Percentiles rank a stretch among this genome's conserved stretches.
phyloP scores from a whole-genome alignment of 2,329 filamentous ascomycete species.

The Aspergillus sp. region DNA sequence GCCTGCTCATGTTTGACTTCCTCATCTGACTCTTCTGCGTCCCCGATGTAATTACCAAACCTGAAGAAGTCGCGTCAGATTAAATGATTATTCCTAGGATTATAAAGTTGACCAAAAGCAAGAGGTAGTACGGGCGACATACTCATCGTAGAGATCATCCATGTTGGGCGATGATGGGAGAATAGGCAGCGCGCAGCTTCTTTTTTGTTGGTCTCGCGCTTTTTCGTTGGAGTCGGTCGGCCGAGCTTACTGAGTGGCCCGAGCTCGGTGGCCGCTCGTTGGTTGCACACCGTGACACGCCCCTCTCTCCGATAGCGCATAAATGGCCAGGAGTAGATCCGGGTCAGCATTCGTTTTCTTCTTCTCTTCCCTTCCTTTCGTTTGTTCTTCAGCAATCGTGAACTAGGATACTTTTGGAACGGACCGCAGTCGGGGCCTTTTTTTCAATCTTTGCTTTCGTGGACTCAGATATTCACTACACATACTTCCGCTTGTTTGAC shows the following conservation, averaged over 20 bases:
- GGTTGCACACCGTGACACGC: slow-evolving; percentile 1
- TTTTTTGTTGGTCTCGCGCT: not conserved
- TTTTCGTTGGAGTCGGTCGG: not conserved
- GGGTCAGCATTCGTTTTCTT: not conserved
- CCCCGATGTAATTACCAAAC: slow-evolving; percentile 98
- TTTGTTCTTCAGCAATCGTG: not conserved
- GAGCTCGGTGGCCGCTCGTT: slow-evolving; percentile 4
- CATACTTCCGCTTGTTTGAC: no score
- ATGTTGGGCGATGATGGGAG: slow-evolving; percentile 35
- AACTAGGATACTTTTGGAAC: not conserved
- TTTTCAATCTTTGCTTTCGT: no score
- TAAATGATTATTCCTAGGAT: slow-evolving; percentile 8
- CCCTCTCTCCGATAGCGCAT: not conserved
- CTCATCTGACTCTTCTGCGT: slow-evolving; percentile 82
- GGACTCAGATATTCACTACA: no score
- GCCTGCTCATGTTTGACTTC: slow-evolving; percentile 69
- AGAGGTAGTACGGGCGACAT: slow-evolving; percentile 14
- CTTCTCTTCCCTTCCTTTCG: not conserved
- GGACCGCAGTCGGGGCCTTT: no score
- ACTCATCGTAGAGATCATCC: slow-evolving; percentile 98
- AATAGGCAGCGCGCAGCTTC: not conserved
- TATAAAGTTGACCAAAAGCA: not conserved
- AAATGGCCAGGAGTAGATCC: not conserved
- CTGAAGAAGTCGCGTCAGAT: slow-evolving; percentile 40
- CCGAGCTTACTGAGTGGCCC: not conserved